These are phyloP conservation scores for Colletotrichum euphorbiae DNA, from an alignment of 2,329 filamentous ascomycete genomes.

Conservation along the genomic window DNA sequence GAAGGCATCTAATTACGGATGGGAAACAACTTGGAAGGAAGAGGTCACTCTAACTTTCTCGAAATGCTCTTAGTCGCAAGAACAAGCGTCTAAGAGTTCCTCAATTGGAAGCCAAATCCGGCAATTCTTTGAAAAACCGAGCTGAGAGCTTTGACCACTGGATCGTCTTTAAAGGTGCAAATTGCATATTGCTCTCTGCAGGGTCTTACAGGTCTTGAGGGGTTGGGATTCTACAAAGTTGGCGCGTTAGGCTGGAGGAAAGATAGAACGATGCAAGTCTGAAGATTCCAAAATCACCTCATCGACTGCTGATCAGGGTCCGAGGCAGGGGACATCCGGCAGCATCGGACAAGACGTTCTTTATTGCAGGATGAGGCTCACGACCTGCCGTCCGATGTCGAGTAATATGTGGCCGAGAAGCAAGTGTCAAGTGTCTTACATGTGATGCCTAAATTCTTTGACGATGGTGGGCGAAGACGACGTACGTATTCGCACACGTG, in stretches of 20 bases:
- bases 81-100: constrained; percentile 18
- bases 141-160: constrained; percentile 28
- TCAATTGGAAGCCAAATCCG: neutral
- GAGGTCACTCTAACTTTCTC: neutral
- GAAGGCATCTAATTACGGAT: neutral
- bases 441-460: constrained; percentile 8
- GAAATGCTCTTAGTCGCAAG: no score
- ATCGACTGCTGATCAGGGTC: neutral
- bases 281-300: neutral
- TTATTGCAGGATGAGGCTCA: neutral
- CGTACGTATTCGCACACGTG: neutral
- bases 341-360: neutral
- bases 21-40: neutral
- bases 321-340: neutral
- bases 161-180: constrained; percentile 5
- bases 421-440: constrained; percentile 16
- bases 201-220: neutral
- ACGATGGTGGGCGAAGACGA: neutral
- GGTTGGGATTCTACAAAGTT: neutral
- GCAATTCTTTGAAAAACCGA: constrained; percentile 12
- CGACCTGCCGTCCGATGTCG: constrained; percentile 19
- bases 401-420: constrained; percentile 10
- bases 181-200: neutral
- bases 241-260: neutral
- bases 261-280: neutral